Evolutionary conservation across 208 protist genomes (phyloP), one percentile per base, ranked within the genome.

Genomic region (Strigomonas culicis): DNA sequence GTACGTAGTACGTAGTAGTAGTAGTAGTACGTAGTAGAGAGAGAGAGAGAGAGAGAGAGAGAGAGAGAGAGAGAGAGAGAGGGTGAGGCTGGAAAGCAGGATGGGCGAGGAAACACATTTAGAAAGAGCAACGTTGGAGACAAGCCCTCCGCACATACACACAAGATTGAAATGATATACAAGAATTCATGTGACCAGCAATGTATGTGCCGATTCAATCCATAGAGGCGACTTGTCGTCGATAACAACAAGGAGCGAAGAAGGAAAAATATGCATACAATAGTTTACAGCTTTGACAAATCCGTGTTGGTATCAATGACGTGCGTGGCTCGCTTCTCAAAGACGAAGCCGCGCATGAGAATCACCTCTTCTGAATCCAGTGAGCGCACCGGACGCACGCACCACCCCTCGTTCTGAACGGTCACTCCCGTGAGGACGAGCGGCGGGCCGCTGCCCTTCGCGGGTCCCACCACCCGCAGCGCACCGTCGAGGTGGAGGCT

Each of bases 321-420:
- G 4, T 69, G 15, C 61, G 60, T 66, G 8, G 46, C 50, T 4
- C 52, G 56, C 67, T 89, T 83, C 34, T 85, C 73, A 30, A 96
- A 64, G n/a, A 80, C 64, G 73, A 84, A 96, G 19, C 90, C 90
- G 6, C 90, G 84, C 39, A 96, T 90, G n/a, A 44, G 70, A 41
- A 89, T 74, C 4, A 79, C 73, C 62, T 91, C 81, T 25, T 36
- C 43, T 17, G 41, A 19, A 30, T 63, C 10, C 30, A 66, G 8
- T 0, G 60, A 59, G 10, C 53, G 39, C 24, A 74, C 50, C 1
- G 62, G 39, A 30, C 72, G 75, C 50, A 90, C 65, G 25, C 55
- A 30, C 88, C 86, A 93, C 0, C 77, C 72, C 0, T 44, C 60
- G 55, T 93, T 93, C 13, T 62, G 49, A 43, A 94, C 80, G 1